phyloP scores from a whole-genome alignment of 2,329 filamentous ascomycete genomes.

The Apiospora malaysiana region DNA sequence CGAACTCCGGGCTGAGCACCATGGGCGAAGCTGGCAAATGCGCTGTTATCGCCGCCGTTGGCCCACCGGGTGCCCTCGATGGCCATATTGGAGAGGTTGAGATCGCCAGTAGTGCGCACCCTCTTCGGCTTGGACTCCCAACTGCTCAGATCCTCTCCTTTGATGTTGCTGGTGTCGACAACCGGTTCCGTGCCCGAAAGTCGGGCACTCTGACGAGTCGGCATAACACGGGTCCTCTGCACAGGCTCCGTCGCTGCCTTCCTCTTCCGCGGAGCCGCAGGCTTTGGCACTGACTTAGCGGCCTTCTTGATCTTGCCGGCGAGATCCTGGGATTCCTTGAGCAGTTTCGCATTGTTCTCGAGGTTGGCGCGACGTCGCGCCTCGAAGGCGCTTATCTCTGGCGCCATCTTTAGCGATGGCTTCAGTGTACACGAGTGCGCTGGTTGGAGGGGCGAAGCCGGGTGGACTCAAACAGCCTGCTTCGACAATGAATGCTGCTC shows the following conservation, averaged over 20 bases:
- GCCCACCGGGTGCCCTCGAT: constrained; percentile 82
- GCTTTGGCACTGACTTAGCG: constrained; percentile 55
- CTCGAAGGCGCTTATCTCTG: constrained; percentile 81
- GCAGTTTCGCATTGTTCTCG: constrained; percentile 76
- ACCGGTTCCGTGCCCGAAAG: constrained; percentile 57
- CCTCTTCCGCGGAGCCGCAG: constrained; percentile 46
- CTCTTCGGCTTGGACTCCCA: constrained; percentile 62
- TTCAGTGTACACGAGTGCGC: neutral
- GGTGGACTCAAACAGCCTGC: neutral
- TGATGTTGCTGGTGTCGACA: constrained; percentile 55
- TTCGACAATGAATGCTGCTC: neutral
- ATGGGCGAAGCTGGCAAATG: constrained; percentile 65
- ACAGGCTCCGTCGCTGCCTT: constrained; percentile 48
- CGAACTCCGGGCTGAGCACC: constrained; percentile 80
- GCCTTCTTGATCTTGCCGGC: constrained; percentile 71
- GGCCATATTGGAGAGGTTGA: constrained; percentile 77
- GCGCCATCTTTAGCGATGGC: neutral
- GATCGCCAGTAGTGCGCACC: constrained; percentile 56
- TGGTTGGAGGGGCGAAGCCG: neutral
- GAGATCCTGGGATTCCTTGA: constrained; percentile 77
- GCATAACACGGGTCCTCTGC: constrained; percentile 53
- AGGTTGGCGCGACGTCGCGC: constrained; percentile 85
- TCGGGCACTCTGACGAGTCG: constrained; percentile 64
- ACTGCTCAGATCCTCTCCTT: constrained; percentile 34
- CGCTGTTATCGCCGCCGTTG: constrained; percentile 66